These are phyloP conservation scores for Epichloe coenophiala DNA, from an alignment of 2,329 filamentous ascomycete genomes.

Conservation along the genomic window DNA sequence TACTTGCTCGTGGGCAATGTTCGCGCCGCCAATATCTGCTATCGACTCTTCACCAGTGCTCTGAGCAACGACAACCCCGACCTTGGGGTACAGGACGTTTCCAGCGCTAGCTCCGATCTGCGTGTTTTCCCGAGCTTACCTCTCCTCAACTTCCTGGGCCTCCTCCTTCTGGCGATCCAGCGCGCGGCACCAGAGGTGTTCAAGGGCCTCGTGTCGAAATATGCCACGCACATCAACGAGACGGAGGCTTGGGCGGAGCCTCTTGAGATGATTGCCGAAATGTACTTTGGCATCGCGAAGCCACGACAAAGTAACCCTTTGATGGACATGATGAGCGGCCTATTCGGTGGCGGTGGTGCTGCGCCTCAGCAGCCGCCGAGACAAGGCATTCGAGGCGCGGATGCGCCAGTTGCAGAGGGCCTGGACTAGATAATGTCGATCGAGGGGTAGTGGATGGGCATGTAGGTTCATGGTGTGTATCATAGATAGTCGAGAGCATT, in stretches of 20 bases:
- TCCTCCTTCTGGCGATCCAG: conserved; percentile 74
- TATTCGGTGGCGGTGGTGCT: conserved; percentile 66
- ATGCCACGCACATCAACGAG: conserved; percentile 66
- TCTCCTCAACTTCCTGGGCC: conserved; percentile 81
- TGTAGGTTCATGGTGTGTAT: neutral
- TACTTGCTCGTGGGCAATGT: conserved; percentile 87
- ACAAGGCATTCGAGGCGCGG: conserved; percentile 29
- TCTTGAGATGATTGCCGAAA: conserved; percentile 78
- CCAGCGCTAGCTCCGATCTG: conserved; percentile 56
- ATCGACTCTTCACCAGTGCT: conserved; percentile 45
- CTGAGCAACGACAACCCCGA: conserved; percentile 27
- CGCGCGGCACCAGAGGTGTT: conserved; percentile 67
- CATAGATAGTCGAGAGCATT: neutral
- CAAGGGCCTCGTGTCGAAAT: conserved; percentile 69
- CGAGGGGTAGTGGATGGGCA: conserved; percentile 2
- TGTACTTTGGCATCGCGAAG: conserved; percentile 89
- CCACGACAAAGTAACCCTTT: conserved; percentile 84
- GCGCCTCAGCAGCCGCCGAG: conserved; percentile 25
- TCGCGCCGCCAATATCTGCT: conserved; percentile 71
- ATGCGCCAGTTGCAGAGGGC: conserved; percentile 42
- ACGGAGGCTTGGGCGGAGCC: conserved; percentile 66
- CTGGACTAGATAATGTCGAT: conserved; percentile 33
- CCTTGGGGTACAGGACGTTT: conserved; percentile 70
- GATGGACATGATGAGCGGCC: conserved; percentile 94
- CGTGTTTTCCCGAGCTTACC: conserved; percentile 82